A percentile compares a stretch with the other conserved stretches of the same genome.
Evolutionary conservation across 768 basidiomycete species (phyloP).

Genomic region (Kwoniella newhampshirensis): DNA sequence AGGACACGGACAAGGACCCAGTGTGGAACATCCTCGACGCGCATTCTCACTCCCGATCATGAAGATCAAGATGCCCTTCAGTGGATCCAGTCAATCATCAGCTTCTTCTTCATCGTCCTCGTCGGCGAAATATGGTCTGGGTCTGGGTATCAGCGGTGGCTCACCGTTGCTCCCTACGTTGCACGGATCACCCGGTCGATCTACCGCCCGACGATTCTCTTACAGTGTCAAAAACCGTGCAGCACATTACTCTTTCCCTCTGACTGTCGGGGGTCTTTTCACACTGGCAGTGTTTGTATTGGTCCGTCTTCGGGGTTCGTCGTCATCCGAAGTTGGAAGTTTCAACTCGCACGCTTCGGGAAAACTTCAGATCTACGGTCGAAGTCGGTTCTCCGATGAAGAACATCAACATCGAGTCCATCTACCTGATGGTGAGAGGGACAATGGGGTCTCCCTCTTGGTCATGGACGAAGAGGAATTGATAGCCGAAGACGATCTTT

Average conservation of each 20-base stretch:
- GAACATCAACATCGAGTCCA: conserved; percentile 10
- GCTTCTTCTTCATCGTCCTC: too few relatives aligned
- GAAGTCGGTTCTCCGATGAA: conserved; percentile 16
- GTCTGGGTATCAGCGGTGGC: neutral
- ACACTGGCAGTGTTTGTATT: conserved; percentile 26
- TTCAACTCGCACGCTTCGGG: conserved; percentile 3
- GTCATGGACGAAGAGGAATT: conserved; percentile 39
- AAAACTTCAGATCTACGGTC: conserved; percentile 14
- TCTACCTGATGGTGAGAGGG: conserved; percentile 5
- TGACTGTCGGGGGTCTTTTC: conserved; percentile 25
- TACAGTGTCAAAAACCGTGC: conserved; percentile 33
- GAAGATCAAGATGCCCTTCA: too few relatives aligned
- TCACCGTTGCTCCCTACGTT: conserved; percentile 16
- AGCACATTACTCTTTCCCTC: conserved; percentile 19
- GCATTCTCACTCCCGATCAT: too few relatives aligned
- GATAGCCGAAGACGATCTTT: conserved; percentile 46
- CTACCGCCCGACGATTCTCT: conserved; percentile 31
- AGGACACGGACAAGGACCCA: too few relatives aligned
- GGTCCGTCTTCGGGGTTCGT: conserved; percentile 7
- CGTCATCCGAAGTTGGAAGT: conserved; percentile 5
- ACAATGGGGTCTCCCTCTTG: conserved; percentile 32
- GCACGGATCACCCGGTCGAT: conserved; percentile 4
- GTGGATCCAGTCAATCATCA: too few relatives aligned
- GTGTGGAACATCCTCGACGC: too few relatives aligned
- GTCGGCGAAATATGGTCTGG: too few relatives aligned